Percentiles rank a stretch among this genome's conserved stretches.
These are phyloP conservation scores for Sclerotiophoma versabilis DNA, from an alignment of 2,329 filamentous ascomycete species.

Conservation along the genomic window DNA sequence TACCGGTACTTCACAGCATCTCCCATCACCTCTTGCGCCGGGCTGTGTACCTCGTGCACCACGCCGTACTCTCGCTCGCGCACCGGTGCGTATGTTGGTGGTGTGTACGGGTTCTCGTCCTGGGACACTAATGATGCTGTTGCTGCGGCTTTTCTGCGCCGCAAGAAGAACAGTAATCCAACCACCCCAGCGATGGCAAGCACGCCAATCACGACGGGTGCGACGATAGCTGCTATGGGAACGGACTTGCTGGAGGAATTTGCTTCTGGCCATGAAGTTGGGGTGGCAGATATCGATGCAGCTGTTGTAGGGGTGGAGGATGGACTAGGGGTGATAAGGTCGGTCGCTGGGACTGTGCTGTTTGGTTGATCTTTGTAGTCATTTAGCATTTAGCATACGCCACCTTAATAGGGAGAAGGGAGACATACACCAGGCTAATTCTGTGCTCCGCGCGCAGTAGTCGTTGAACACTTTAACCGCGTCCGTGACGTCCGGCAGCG, in stretches of 20 bases:
- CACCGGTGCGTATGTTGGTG: background rate
- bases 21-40: slow-evolving; percentile 3
- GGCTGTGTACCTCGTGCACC: background rate
- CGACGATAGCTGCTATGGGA: slow-evolving; percentile 16
- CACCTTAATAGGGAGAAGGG: background rate
- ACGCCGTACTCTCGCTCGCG: background rate
- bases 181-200: slow-evolving; percentile 6
- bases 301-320: background rate
- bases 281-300: background rate
- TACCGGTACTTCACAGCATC: slow-evolving; percentile 2
- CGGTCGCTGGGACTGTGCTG: background rate
- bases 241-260: background rate
- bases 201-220: slow-evolving; percentile 6
- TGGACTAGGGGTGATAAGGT: background rate
- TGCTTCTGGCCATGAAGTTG: background rate
- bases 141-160: background rate
- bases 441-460: slow-evolving; percentile 10
- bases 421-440: slow-evolving; percentile 9
- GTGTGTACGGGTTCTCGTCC: background rate
- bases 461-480: slow-evolving; percentile 3
- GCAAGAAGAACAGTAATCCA: slow-evolving; percentile 8
- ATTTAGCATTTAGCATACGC: no score
- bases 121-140: background rate
- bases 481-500: background rate
- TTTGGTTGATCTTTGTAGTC: background rate